A percentile compares a stretch with the other conserved stretches of the same genome.
Conservation (phyloP, 108 stramenopile genomes). For the Nitzschia sp. region DNA sequence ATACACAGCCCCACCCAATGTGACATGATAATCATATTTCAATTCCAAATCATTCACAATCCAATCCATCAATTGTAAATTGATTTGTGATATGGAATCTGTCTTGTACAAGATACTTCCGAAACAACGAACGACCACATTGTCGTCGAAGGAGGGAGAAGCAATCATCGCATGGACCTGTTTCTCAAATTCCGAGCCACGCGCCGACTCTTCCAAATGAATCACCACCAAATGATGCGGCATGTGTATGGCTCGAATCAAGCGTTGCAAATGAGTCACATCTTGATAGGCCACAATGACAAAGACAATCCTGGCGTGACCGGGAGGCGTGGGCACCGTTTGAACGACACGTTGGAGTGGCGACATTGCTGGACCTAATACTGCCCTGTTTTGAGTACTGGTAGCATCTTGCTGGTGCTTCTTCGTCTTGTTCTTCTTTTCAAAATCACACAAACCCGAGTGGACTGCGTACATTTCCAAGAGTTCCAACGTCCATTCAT, state of each 20-base stretch:
- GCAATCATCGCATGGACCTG: conserved; percentile 20
- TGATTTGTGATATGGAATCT: conserved; percentile 40
- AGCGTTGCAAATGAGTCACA: conserved; percentile 27
- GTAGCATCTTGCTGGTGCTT: too few species aligned
- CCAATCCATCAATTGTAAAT: conserved; percentile 43
- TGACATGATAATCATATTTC: conserved; percentile 35
- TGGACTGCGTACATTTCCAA: conserved; percentile 33
- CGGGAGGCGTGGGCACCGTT: not conserved
- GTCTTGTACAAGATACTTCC: conserved; percentile 43
- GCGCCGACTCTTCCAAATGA: conserved; percentile 35
- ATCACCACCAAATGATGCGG: conserved; percentile 43
- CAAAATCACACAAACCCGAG: conserved; percentile 24
- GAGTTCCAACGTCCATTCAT: conserved; percentile 23
- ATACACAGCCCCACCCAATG: conserved; percentile 40
- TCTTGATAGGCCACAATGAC: conserved; percentile 42
- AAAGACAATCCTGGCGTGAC: conserved; percentile 25
- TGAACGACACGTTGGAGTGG: not conserved
- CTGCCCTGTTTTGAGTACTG: not conserved
- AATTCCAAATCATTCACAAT: conserved; percentile 14
- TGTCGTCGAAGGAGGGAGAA: conserved; percentile 16
- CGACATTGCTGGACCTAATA: conserved; percentile 4
- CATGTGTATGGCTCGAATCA: conserved; percentile 35
- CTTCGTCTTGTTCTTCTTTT: too few species aligned
- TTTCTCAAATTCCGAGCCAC: conserved; percentile 5
- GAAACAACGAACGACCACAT: conserved; percentile 38